A percentile compares a stretch with the other conserved stretches of the same genome.
Evolutionary conservation across 345 rosid species (phyloP).

Genomic region (Melaleuca quinquenervia): DNA sequence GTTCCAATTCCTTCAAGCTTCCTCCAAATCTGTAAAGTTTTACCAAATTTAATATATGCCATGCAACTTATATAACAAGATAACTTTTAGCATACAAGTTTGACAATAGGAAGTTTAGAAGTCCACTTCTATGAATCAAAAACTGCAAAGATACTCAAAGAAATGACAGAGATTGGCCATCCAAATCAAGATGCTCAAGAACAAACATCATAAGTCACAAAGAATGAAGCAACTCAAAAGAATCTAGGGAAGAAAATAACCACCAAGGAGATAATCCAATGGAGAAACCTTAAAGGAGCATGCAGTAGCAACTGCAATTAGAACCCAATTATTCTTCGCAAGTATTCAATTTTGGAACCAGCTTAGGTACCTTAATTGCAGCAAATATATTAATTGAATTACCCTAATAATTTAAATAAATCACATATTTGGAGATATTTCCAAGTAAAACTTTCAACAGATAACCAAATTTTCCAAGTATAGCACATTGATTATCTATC

Average conservation of each 20-base stretch:
- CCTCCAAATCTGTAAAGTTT: slow-evolving; percentile 47
- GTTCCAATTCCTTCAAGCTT: slow-evolving; percentile 55
- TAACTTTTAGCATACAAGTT: neutral
- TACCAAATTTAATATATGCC: neutral
- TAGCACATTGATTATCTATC: neutral
- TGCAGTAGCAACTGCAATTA: neutral
- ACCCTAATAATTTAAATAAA: neutral
- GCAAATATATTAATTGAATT: neutral
- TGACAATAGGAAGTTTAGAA: neutral
- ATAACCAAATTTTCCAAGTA: neutral
- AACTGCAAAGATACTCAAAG: neutral
- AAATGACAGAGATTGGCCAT: neutral
- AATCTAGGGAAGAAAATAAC: neutral
- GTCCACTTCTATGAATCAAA: neutral
- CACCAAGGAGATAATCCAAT: neutral
- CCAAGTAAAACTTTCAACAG: neutral
- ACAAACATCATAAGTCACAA: neutral
- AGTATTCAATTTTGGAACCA: neutral
- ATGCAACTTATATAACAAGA: neutral
- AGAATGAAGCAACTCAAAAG: neutral
- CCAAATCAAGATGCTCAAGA: neutral
- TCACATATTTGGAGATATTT: neutral
- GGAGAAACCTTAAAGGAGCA: neutral
- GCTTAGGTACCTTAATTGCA: neutral
- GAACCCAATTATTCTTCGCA: neutral